Evolutionary conservation across 78 protist genomes (phyloP).

Genomic region (Dictyostelium intermedium): DNA sequence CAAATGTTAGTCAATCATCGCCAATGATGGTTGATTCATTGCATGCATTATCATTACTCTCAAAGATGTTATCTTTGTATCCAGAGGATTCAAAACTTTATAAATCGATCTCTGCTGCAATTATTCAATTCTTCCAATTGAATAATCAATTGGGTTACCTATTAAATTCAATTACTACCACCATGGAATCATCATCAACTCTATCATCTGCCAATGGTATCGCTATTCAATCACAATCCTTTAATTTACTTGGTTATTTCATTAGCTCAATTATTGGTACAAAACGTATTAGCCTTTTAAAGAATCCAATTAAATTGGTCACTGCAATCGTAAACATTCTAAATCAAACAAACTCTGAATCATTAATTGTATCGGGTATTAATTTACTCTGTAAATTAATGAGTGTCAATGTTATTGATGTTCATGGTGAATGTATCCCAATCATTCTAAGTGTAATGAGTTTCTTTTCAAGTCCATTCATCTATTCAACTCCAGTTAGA

Average conservation of each 20-base stretch:
- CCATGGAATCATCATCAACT: neutral
- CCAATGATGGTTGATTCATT: neutral
- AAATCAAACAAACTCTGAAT: neutral
- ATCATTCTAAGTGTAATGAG: neutral
- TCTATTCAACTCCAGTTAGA: slow-evolving; percentile 22
- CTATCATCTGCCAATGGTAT: neutral
- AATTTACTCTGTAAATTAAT: slow-evolving; percentile 9
- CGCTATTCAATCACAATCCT: neutral
- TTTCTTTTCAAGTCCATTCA: slow-evolving; percentile 23
- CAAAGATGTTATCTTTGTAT: neutral
- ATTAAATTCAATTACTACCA: neutral
- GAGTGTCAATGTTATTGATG: slow-evolving; percentile 10
- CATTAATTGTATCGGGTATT: neutral
- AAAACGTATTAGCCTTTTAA: slow-evolving; percentile 19
- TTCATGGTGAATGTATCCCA: slow-evolving; percentile 17
- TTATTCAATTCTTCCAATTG: neutral
- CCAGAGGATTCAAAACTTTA: slow-evolving; percentile 8
- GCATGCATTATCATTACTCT: neutral
- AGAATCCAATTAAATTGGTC: neutral
- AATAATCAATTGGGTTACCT: slow-evolving; percentile 7
- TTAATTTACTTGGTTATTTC: neutral
- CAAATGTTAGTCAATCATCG: neutral
- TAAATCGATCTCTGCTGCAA: neutral
- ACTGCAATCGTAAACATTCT: neutral
- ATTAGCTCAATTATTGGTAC: slow-evolving; percentile 7